Conservation (phyloP, 176 grass and related monocot genomes). For the Avena atlantica region DNA sequence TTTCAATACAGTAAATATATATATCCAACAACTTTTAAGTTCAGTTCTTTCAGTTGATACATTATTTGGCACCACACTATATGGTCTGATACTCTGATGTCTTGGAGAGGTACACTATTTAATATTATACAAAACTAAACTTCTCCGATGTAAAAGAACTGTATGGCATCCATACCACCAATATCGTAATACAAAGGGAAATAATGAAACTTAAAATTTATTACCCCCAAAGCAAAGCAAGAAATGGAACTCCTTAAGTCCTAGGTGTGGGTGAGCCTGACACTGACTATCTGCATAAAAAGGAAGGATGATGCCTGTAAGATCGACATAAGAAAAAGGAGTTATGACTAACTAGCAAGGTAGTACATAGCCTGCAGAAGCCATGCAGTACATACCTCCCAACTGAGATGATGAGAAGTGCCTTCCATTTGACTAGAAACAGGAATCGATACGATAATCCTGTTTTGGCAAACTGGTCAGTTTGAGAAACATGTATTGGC, state of each 20-base stretch:
- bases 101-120: background rate
- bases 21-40: slow-evolving; percentile 1
- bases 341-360: slow-evolving; percentile 1
- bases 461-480: background rate
- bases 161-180: background rate
- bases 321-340: slow-evolving; percentile 23
- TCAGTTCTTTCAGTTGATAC: background rate
- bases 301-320: background rate
- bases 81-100: background rate
- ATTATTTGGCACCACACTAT: background rate
- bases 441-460: background rate
- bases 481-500: slow-evolving; percentile 26
- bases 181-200: background rate
- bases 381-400: slow-evolving; percentile 13
- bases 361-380: slow-evolving; percentile 14
- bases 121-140: background rate
- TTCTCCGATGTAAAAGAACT: background rate
- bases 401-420: background rate
- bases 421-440: slow-evolving; percentile 15
- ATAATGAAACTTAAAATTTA: background rate
- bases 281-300: slow-evolving; percentile 27
- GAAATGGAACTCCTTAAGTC: slow-evolving; percentile 23
- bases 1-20: background rate
- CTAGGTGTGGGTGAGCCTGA: slow-evolving; percentile 12
- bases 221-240: slow-evolving; percentile 4